phyloP scores from a whole-genome alignment of 345 rosid species.

The Noccaea caerulescens region DNA sequence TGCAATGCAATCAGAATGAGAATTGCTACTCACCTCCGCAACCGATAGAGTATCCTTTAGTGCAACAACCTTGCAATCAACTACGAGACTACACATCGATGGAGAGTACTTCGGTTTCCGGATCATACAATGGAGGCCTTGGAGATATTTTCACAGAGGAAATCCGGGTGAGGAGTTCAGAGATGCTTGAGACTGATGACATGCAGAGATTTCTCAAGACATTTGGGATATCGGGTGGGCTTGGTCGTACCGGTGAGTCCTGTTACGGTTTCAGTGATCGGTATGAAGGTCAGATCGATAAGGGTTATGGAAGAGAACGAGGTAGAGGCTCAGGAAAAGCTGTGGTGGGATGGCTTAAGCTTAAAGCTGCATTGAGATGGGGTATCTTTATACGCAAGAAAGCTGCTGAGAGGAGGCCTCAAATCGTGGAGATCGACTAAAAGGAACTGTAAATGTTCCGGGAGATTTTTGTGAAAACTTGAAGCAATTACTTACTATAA shows the following conservation, averaged over 20 bases:
- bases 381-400: slow-evolving; percentile 84
- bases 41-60: slow-evolving; percentile 60
- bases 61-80: slow-evolving; percentile 42
- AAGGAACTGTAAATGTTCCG: background rate
- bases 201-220: slow-evolving; percentile 80
- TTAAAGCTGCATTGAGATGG: slow-evolving; percentile 85
- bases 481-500: background rate
- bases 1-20: slow-evolving; percentile 47
- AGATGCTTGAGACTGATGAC: slow-evolving; percentile 80
- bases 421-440: slow-evolving; percentile 39
- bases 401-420: slow-evolving; percentile 34
- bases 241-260: slow-evolving; percentile 52
- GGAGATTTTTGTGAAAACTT: background rate
- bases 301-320: slow-evolving; percentile 39
- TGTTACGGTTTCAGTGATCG: slow-evolving; percentile 55
- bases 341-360: slow-evolving; percentile 90
- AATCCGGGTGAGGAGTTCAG: slow-evolving; percentile 68
- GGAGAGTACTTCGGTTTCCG: slow-evolving; percentile 46
- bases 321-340: slow-evolving; percentile 78
- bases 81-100: slow-evolving; percentile 45
- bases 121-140: slow-evolving; percentile 51
- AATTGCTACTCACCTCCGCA: slow-evolving; percentile 48
- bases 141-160: slow-evolving; percentile 71
- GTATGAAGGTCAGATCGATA: slow-evolving; percentile 54
- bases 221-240: slow-evolving; percentile 51